phyloP scores from a whole-genome alignment of 257 asterid genomes.

The Solanum megistacrolobum region DNA sequence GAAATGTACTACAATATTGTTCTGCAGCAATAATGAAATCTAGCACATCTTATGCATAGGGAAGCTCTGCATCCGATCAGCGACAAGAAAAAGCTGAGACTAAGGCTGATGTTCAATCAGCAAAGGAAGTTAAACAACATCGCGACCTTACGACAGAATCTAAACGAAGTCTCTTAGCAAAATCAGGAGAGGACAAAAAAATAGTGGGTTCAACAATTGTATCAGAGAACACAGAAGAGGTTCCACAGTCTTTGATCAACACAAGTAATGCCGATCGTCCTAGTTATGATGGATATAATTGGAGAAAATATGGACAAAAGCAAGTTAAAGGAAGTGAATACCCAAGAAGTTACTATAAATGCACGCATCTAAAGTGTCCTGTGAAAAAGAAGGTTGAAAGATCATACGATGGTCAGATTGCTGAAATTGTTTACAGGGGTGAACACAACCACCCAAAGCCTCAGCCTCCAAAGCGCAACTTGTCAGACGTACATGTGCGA shows the following conservation, averaged over 20 bases:
- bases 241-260: conserved; percentile 14
- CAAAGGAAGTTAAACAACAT: conserved; percentile 13
- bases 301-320: conserved; percentile 95
- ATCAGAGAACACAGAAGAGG: conserved; percentile 22
- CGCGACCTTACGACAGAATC: conserved; percentile 5
- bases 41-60: conserved; percentile 7
- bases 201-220: conserved; percentile 3
- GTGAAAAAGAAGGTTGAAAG: conserved; percentile 75
- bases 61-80: conserved; percentile 9
- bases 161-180: conserved; percentile 1
- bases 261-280: conserved; percentile 24
- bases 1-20: not conserved
- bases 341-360: conserved; percentile 83
- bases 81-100: conserved; percentile 17
- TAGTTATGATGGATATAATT: conserved; percentile 62
- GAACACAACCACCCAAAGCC: conserved; percentile 69
- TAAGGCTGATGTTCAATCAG: conserved; percentile 7
- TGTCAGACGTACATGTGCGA: conserved; percentile 21
- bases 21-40: not conserved
- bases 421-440: conserved; percentile 69
- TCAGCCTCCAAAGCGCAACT: conserved; percentile 18
- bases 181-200: conserved; percentile 3
- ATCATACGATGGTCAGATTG: conserved; percentile 43
- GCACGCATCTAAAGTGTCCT: conserved; percentile 71
- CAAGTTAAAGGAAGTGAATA: conserved; percentile 79